These are phyloP conservation scores for Flueggea neowawraea DNA, from an alignment of 441 rosid genomes.

Conservation along the genomic window DNA sequence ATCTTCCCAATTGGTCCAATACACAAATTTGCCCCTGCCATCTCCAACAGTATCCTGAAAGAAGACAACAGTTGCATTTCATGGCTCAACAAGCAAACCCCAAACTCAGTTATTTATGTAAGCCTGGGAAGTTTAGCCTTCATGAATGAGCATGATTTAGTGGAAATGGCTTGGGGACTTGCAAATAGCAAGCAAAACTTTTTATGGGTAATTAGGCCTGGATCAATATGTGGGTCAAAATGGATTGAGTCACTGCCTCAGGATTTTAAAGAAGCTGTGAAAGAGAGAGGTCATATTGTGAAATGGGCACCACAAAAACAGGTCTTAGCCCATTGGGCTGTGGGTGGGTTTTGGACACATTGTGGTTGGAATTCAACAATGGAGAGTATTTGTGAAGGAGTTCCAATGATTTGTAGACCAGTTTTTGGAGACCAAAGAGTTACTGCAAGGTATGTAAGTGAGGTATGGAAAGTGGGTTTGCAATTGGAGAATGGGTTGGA, in stretches of 20 bases:
- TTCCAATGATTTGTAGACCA: conserved; percentile 59
- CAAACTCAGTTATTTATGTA: conserved; percentile 38
- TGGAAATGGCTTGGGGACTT: conserved; percentile 51
- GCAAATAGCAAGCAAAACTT: conserved; percentile 40
- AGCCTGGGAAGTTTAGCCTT: conserved; percentile 49
- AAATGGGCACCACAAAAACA: conserved; percentile 51
- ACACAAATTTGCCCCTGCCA: conserved; percentile 21
- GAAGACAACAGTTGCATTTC: conserved; percentile 35
- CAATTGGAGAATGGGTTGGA: conserved; percentile 16
- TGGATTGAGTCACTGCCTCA: conserved; percentile 33
- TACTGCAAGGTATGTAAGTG: conserved; percentile 29
- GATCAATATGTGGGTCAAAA: conserved; percentile 26
- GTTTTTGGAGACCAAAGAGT: conserved; percentile 48
- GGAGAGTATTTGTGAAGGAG: conserved; percentile 43
- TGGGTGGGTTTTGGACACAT: conserved; percentile 50
- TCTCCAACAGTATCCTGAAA: conserved; percentile 29
- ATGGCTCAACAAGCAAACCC: conserved; percentile 41
- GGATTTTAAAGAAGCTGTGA: conserved; percentile 29
- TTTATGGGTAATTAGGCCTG: conserved; percentile 53
- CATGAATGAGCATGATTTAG: conserved; percentile 24
- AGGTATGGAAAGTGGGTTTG: conserved; percentile 32
- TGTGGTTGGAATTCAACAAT: conserved; percentile 58
- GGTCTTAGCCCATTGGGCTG: conserved; percentile 37
- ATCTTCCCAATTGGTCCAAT: conserved; percentile 30
- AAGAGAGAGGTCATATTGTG: conserved; percentile 28